These are phyloP conservation scores for Amanita polypyramis DNA, from an alignment of 768 basidiomycete species.

Conservation along the genomic window DNA sequence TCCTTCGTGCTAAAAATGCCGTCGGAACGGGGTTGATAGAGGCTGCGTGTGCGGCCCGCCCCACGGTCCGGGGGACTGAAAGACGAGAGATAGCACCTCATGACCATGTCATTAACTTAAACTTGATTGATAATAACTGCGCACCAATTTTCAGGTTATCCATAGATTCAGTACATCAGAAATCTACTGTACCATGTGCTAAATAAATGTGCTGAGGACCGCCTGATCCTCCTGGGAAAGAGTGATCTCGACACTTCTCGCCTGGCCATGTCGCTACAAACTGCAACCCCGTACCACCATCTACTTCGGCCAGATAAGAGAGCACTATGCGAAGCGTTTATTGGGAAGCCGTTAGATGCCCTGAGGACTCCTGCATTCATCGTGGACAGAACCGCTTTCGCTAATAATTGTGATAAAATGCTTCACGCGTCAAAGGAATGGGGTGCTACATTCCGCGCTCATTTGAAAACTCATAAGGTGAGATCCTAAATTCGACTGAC, in stretches of 20 bases:
- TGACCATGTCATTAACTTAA: too few species aligned
- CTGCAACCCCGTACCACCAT: conserved; percentile 15
- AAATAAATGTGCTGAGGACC: conserved; percentile 37
- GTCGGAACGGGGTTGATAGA: too few species aligned
- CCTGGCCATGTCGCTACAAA: conserved; percentile 15
- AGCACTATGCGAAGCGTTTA: conserved; percentile 41
- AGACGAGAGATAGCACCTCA: too few species aligned
- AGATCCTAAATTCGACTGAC: not conserved
- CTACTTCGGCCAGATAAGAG: conserved; percentile 31
- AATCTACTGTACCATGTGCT: too few species aligned
- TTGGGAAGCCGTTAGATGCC: conserved; percentile 41
- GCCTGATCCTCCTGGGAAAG: conserved; percentile 54
- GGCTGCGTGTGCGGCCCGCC: too few species aligned
- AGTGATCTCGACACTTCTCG: conserved; percentile 18
- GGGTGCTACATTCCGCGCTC: conserved; percentile 68
- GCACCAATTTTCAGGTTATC: too few species aligned
- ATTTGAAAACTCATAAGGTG: conserved; percentile 82
- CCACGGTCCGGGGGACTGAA: too few species aligned
- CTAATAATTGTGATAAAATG: conserved; percentile 66
- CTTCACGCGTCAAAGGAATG: conserved; percentile 53
- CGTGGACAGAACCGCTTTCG: conserved; percentile 65
- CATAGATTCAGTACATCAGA: conserved; percentile 46
- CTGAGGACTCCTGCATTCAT: conserved; percentile 72
- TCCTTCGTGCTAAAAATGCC: too few species aligned
- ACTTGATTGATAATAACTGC: too few species aligned